Conservation (phyloP, 140 eudicot species). For the Bidens hawaiensis region DNA sequence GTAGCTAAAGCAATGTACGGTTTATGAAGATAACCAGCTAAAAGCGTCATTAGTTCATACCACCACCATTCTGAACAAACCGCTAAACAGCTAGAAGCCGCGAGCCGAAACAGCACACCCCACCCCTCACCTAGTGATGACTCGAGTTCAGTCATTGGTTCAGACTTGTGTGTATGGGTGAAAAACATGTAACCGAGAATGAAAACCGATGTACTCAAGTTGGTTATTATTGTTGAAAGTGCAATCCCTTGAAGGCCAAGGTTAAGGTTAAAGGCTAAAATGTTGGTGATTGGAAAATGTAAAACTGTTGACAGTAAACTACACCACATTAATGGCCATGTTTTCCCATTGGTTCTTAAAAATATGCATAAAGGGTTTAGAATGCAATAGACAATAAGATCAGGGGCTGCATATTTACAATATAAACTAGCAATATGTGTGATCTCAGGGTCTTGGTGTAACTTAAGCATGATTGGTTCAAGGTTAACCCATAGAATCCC, state of each 20-base stretch:
- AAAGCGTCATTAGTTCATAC: constrained; percentile 87
- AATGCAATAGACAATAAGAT: constrained; percentile 74
- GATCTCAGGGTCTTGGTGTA: constrained; percentile 70
- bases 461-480: constrained; percentile 71
- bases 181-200: constrained; percentile 53
- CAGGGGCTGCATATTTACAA: constrained; percentile 75
- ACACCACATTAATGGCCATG: constrained; percentile 90
- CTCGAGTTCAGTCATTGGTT: constrained; percentile 30
- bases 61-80: constrained; percentile 99
- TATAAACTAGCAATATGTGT: constrained; percentile 67
- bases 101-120: constrained; percentile 63
- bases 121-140: constrained; percentile 59
- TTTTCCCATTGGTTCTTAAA: constrained; percentile 77
- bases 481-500: constrained; percentile 79
- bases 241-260: constrained; percentile 87
- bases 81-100: constrained; percentile 80
- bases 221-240: constrained; percentile 59
- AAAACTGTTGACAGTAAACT: constrained; percentile 56
- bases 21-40: constrained; percentile 78
- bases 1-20: constrained; percentile 83
- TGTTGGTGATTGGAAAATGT: constrained; percentile 63
- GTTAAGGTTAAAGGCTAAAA: constrained; percentile 57
- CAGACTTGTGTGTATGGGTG: constrained; percentile 27
- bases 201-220: constrained; percentile 51
- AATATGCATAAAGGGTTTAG: constrained; percentile 90